Evolutionary conservation across 345 rosid species (phyloP), one percentile per base, ranked within the genome.

Genomic region (Excoecaria agallocha): DNA sequence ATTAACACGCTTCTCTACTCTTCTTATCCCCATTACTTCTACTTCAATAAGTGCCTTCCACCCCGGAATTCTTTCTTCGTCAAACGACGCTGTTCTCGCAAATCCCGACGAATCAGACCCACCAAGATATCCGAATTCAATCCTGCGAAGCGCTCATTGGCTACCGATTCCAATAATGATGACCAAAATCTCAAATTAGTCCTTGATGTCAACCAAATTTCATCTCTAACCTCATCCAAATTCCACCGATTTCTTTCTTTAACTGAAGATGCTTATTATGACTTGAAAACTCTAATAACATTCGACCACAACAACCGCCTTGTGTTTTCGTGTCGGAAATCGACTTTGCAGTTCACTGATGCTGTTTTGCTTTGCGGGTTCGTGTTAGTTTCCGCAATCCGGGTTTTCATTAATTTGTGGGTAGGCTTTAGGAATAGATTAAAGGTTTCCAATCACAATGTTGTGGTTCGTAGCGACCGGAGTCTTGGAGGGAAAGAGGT

Each of bases 401-500:
- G 82, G 88, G 81, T 82, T 76, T 76, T 90, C 55, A 41, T 83
- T 66, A 62, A 74, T 25, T 77, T 93, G 64, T 86, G 81, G 74
- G 60, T 69, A 8, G 88, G 80, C 56, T 65, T 91, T 5, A 84
- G 73, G 75, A 60, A 77, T 71, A 68, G 71, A 43, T 85, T 90
- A 19, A 81, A 74, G 59, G 38, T 66, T 67, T 6, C 57, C 38
- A 70, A 39, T 43, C 85, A 78, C 24, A 84, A 74, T 25, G 84
- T 88, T 46, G 87, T 94, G 22, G 93, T 92, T 37, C 82, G 94
- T 82, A 89, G 98, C 71, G 98, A 94, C 63, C 78, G 98, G 75
- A 94, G 98, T 84, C 93, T 92, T 65, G 97, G 98, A 67, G 98
- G 98, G 22, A 89, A 76, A 73, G 98, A 92, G 81, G 98, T 94